Base-by-base conservation (phyloP, 192 early-diverging fungal species). In the Coemansia sp. region DNA sequence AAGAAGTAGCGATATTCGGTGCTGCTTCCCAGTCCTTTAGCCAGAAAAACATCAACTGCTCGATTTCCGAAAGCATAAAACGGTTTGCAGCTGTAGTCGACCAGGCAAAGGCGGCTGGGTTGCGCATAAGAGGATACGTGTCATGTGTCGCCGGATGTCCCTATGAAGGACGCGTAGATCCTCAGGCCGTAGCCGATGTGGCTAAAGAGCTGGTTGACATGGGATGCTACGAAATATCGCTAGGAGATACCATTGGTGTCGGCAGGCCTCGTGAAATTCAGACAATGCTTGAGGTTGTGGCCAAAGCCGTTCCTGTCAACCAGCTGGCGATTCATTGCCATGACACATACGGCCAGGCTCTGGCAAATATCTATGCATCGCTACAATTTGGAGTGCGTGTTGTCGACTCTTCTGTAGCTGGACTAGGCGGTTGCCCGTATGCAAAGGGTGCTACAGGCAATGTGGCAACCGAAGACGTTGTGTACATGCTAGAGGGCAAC, bases 241-340 rank as follows among this genome's bases (percentile, higher is more conserved):
- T 99, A 30, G 94, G 93, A 16, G 96, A 99, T 69, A 99, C 96
- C 8, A 99, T 96, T 71, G 96, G 96, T 38, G 90, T 95, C 40
- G 95, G 91, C 12, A 89, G 89, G 0, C 89, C 91, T 18, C 84
- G 84, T 38, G 75, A 69, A 56, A 91, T 93, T 76, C 67, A 58
- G 4, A 83, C 63, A 5, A 85, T 96, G 87, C 64, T 99, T 42
- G 77, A 91, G 32, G 85, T 73, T 0, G 91, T 95, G 6, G 65
- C 85, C 3, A 72, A 85, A 60, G 84, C 84, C 17, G 87, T 97
- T 1, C 91, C 95, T 6, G 68, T 90, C 5, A 85, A 92, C 33
- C 82, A 85, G 40, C 76, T 97, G 48, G 95, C 94, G 14, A 90
- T 94, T 3, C 96, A 99, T 59, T 96, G 94, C 69, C 96, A 99